Evolutionary conservation across 2,329 filamentous ascomycete species (phyloP).

Genomic region (Fusarium aywerte): DNA sequence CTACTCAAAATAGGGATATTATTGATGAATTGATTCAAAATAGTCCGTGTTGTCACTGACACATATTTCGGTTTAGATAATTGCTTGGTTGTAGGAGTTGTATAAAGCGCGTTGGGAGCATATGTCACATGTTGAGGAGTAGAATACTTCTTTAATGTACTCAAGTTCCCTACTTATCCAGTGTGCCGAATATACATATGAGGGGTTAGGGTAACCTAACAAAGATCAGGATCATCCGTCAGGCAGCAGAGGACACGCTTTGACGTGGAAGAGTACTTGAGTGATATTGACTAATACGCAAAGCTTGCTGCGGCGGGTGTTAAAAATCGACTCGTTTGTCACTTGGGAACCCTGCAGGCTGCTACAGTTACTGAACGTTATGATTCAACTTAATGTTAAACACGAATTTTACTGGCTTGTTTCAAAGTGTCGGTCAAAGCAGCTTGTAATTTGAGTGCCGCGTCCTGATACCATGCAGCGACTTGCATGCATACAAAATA

Average conservation of each 20-base stretch:
- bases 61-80: too few relatives aligned
- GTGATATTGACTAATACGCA: not conserved
- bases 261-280: constrained; percentile 4
- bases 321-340: constrained; percentile 2
- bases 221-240: constrained; percentile 6
- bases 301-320: not conserved
- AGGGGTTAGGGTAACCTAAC: not conserved
- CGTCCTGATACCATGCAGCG: not conserved
- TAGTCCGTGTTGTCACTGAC: too few relatives aligned
- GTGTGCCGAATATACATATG: not conserved
- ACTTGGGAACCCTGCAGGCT: constrained; percentile 5
- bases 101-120: too few relatives aligned
- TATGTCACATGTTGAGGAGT: too few relatives aligned
- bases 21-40: not conserved
- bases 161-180: not conserved
- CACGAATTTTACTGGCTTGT: not conserved
- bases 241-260: constrained; percentile 6
- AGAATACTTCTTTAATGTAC: not conserved
- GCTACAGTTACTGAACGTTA: not conserved
- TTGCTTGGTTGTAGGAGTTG: too few relatives aligned
- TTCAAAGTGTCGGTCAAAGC: constrained; percentile 32
- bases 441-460: not conserved
- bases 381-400: not conserved
- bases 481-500: constrained; percentile 13
- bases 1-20: not conserved